Evolutionary conservation across 1,284 basidiomycete species (phyloP), one percentile per base, ranked within the genome.

Genomic region (Ustilago lituana): DNA sequence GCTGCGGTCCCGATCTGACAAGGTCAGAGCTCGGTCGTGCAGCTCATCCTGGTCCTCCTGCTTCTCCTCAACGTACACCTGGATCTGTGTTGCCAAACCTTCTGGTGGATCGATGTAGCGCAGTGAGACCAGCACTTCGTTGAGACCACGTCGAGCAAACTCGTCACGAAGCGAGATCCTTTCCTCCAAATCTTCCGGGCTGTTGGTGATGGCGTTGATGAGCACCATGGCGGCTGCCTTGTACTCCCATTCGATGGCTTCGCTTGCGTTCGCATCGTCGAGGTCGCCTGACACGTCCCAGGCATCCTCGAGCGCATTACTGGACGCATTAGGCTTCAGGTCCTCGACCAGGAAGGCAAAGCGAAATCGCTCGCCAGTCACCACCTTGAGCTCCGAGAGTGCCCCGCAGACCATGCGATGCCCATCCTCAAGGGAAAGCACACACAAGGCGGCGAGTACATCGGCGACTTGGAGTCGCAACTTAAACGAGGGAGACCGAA

Each of bases 41-140:
- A 92, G 85, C 52, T 93, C 91, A 77, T 91, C 89, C 79, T 92
- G 89, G 80, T 95, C 93, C 69, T 93, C 92, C 46, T 90, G 90
- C 74, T 92, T 91, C 80, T 94, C 92, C 68, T 95, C 92, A 0
- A 87, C 86, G 73, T 93, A 94, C 15, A 92, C 86, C 65, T 90
- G 87, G 6, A 94, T 84, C 74, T 94, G 92, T 0, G 86, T 89
- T 15, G 89, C 78, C 26, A 94, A 83, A 1, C 83, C 82, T 39
- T 93, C 91, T 11, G 92, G 90, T 1, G 91, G 90, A 71, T 88
- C 87, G 38, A 89, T 84, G 73, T 92, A 91, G 64, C 89, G 86
- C 5, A 94, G 83, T 2, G 87, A 92, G 51, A 90, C 89, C 52
- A 94, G 87, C 22, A 87, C 86, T 79, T 93, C 91, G 75, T 92